phyloP scores from a whole-genome alignment of 768 basidiomycete genomes.

The Amanita pallidorosea region DNA sequence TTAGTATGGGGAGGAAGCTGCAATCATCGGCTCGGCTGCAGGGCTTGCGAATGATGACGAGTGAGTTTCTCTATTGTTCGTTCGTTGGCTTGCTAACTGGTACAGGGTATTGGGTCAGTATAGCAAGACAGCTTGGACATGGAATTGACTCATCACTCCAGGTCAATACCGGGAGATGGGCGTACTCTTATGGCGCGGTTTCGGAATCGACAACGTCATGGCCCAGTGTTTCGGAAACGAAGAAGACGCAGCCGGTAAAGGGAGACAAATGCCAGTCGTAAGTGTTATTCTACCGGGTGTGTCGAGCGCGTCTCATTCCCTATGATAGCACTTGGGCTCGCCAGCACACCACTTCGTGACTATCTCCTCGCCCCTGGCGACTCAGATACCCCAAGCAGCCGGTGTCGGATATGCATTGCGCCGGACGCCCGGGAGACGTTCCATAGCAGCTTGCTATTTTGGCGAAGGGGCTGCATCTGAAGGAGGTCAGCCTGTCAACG shows the following conservation, averaged over 20 bases:
- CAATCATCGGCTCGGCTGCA: conserved; percentile 82
- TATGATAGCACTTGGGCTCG: conserved; percentile 71
- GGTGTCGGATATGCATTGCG: conserved; percentile 87
- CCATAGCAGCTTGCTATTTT: conserved; percentile 82
- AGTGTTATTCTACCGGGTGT: conserved; percentile 10
- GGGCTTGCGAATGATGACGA: conserved; percentile 78
- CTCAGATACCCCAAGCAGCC: conserved; percentile 92
- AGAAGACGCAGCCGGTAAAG: conserved; percentile 72
- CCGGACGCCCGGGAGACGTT: conserved; percentile 59
- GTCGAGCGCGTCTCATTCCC: background rate
- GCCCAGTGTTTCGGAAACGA: conserved; percentile 85
- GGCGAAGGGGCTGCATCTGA: conserved; percentile 94
- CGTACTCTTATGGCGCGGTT: conserved; percentile 83
- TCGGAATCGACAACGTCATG: conserved; percentile 72
- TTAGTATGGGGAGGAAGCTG: conserved; percentile 86
- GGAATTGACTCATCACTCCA: conserved; percentile 15
- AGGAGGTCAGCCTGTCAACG: conserved; percentile 37
- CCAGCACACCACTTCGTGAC: conserved; percentile 81
- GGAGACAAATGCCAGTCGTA: conserved; percentile 92
- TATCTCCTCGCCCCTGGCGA: conserved; percentile 88
- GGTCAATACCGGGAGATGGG: conserved; percentile 93
- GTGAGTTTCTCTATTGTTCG: conserved; percentile 29
- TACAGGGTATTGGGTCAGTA: conserved; percentile 61
- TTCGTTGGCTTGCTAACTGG: background rate
- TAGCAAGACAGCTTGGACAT: background rate